A percentile compares a stretch with the other conserved stretches of the same genome.
phyloP scores from a whole-genome alignment of 2,329 filamentous ascomycete genomes.

The Penicillium oxalicum region DNA sequence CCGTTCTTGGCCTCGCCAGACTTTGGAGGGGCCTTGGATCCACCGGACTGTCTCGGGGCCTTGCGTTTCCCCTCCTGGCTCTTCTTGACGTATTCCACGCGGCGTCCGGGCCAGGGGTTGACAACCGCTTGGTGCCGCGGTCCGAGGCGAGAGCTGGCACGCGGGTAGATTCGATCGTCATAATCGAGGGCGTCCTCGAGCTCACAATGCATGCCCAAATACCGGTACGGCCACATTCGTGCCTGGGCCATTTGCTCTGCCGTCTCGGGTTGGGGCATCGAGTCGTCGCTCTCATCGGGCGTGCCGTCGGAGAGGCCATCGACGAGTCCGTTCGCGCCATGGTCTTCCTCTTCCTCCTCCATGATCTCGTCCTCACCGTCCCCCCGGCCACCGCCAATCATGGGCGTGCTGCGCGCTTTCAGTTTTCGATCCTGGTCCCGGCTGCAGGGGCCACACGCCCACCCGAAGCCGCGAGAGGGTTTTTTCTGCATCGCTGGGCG shows the following conservation, averaged over 20 bases:
- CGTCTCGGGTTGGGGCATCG: constrained; percentile 57
- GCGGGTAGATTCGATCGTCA: constrained; percentile 94
- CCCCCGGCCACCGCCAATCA: constrained; percentile 50
- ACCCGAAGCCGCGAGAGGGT: constrained; percentile 92
- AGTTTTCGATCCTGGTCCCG: constrained; percentile 90
- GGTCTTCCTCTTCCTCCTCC: constrained; percentile 65
- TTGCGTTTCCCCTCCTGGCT: constrained; percentile 78
- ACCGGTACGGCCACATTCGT: constrained; percentile 92
- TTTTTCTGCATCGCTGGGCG: constrained; percentile 89
- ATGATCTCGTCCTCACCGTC: constrained; percentile 60
- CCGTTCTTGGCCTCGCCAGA: constrained; percentile 79
- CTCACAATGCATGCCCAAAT: constrained; percentile 90
- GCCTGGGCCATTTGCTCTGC: constrained; percentile 87
- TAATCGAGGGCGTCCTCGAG: constrained; percentile 94
- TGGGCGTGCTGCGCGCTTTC: constrained; percentile 81
- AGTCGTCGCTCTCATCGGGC: constrained; percentile 51
- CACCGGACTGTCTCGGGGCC: constrained; percentile 53
- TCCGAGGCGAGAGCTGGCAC: constrained; percentile 86
- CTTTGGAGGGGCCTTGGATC: constrained; percentile 68
- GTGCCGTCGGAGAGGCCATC: constrained; percentile 60
- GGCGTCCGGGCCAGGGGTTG: constrained; percentile 73
- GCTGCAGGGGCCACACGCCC: constrained; percentile 94
- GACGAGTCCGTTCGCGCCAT: constrained; percentile 52
- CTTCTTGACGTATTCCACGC: constrained; percentile 90
- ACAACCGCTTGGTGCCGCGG: constrained; percentile 87